Percentiles rank a stretch among this genome's conserved stretches.
phyloP scores from a whole-genome alignment of 1,284 basidiomycete species.

The Amylostereum chailletii region DNA sequence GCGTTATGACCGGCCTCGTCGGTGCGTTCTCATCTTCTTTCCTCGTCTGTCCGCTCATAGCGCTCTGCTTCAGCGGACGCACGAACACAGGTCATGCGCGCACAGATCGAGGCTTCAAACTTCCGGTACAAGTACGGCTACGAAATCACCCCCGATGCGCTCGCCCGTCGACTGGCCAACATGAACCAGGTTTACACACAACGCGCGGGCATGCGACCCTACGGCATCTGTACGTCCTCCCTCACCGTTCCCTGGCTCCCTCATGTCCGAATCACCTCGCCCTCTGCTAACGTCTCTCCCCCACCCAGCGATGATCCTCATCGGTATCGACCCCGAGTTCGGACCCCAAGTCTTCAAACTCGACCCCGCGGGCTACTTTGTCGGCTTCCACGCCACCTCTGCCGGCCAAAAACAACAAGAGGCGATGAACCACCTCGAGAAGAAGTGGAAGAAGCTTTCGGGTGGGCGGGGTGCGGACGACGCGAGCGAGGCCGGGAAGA shows the following conservation, averaged over 20 bases:
- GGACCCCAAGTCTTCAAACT: slow-evolving; percentile 97
- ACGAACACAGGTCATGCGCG: slow-evolving; percentile 82
- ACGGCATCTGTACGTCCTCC: slow-evolving; percentile 77
- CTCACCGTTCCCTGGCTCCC: neutral
- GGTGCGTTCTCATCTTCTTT: slow-evolving; percentile 41
- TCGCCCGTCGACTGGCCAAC: slow-evolving; percentile 92
- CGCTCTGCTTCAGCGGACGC: slow-evolving; percentile 68
- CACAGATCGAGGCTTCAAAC: slow-evolving; percentile 86
- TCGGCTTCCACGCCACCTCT: slow-evolving; percentile 95
- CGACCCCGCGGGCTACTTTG: slow-evolving; percentile 97
- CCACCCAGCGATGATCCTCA: slow-evolving; percentile 84
- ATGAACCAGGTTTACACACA: slow-evolving; percentile 99
- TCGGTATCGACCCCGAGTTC: slow-evolving; percentile 85
- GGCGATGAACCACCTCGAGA: slow-evolving; percentile 97
- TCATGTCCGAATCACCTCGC: neutral
- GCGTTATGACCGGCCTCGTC: slow-evolving; percentile 93
- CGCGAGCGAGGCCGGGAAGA: slow-evolving; percentile 59
- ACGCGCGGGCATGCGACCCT: slow-evolving; percentile 92
- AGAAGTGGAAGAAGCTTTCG: slow-evolving; percentile 96
- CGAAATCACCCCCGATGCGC: slow-evolving; percentile 92
- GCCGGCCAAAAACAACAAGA: slow-evolving; percentile 98
- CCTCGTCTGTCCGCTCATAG: neutral
- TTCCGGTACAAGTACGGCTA: slow-evolving; percentile 98
- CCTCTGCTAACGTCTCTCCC: too few species aligned
- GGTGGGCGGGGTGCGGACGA: slow-evolving; percentile 69